Conservation (phyloP, 2,329 filamentous ascomycete species). For the Blastomyces gilchristii region DNA sequence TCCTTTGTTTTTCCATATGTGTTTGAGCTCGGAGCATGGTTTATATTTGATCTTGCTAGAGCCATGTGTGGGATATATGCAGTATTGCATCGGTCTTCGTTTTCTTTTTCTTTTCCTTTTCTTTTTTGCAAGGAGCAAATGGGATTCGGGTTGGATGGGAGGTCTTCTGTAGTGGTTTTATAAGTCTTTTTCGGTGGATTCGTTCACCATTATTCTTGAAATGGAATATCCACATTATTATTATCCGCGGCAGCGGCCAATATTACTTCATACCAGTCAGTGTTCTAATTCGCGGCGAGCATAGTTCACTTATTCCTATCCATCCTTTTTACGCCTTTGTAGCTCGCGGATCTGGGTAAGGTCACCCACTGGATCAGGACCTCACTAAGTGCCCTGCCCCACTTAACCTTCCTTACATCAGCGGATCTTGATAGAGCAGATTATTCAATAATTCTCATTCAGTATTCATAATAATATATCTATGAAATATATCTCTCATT, state of each 20-base stretch:
- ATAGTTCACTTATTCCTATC: not conserved
- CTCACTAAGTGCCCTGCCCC: too few species aligned
- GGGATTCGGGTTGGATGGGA: slow-evolving; percentile 6
- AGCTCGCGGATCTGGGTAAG: not conserved
- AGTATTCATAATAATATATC: too few species aligned
- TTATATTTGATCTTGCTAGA: slow-evolving; percentile 8
- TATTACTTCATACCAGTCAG: not conserved
- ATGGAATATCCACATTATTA: not conserved
- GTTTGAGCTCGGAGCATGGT: slow-evolving; percentile 4
- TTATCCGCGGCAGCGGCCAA: not conserved
- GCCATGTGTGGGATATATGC: not conserved
- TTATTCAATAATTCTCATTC: too few species aligned
- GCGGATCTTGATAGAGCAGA: too few species aligned
- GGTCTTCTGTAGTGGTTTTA: not conserved
- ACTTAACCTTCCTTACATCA: too few species aligned
- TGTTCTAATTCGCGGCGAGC: not conserved
- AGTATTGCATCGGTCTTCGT: slow-evolving; percentile 3
- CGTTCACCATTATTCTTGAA: not conserved
- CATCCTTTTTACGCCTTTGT: not conserved
- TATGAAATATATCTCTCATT: too few species aligned
- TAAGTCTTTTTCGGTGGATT: not conserved
- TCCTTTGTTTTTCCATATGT: not conserved
- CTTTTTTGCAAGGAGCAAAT: slow-evolving; percentile 1
- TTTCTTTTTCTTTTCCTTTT: not conserved
- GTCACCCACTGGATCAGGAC: too few species aligned